Evolutionary conservation across 108 stramenopile genomes (phyloP), one percentile per base, ranked within the genome.

Genomic region (Fistulifera pelliculosa): DNA sequence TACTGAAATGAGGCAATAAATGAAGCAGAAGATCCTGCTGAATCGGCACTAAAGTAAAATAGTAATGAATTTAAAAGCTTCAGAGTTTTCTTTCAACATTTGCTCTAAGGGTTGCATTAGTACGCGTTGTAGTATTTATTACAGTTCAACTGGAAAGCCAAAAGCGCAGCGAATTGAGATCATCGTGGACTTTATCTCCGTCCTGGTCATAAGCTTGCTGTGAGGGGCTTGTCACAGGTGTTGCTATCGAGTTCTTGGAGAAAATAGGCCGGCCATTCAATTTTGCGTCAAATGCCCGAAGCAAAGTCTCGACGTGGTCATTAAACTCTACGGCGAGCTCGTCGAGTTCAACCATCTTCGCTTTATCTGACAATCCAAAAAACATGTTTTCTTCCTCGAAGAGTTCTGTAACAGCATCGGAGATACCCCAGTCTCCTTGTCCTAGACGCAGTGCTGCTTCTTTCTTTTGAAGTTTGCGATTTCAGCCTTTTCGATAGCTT

Each of bases 121-220:
- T 52, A 52, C 17, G 18, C 26, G 65, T 27, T 69, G 62, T 93
- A 93, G 56, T 73, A 93, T 28, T 70, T 61, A 61, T 87, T 87
- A 64, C 83, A 80, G 63, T 89, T 87, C 40, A 93, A 77, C 50
- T 88, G 81, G 56, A 86, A 87, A 1, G 79, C 76, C 27, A 93
- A 71, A 84, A 93, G 0, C 76, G 60, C 42, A 88, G 66, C 1
- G 85, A 62, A 58, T 93, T 85, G 47, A 83, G 59, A 42, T 69
- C 74, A 18, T 74, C 65, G 23, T 21, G 23, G 18, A 10, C 27
- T 31, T 44, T n/a, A 12, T 35, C 17, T 12, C 45, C 56, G 58
- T 45, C 50, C 45, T 63, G 31, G 12, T 55, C 22, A 24, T 41
- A 54, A 47, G 55, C 21, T 49, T 47, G 41, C 62, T 27, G 11